These are phyloP conservation scores for Polyporus arcularius DNA, from an alignment of 768 basidiomycete genomes.

Conservation along the genomic window DNA sequence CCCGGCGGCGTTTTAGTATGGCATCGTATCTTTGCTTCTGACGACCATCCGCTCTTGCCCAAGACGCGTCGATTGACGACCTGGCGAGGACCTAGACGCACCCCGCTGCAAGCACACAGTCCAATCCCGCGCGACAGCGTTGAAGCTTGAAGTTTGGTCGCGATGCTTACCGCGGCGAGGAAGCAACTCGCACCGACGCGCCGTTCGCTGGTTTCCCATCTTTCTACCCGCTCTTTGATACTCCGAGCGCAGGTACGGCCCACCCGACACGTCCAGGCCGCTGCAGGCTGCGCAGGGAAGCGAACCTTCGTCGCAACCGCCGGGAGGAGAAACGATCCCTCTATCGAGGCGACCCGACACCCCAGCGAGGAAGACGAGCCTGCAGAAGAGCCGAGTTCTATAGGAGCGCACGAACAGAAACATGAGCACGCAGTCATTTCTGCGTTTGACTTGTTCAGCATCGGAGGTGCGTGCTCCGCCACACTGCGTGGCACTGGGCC, in stretches of 20 bases:
- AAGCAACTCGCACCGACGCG: constrained; percentile 11
- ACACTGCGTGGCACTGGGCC: background rate
- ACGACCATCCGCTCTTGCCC: too few species aligned
- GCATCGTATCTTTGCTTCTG: background rate
- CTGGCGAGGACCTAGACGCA: too few species aligned
- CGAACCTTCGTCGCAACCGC: constrained; percentile 1
- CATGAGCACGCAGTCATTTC: constrained; percentile 88
- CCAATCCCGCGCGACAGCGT: too few species aligned
- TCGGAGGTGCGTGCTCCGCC: constrained; percentile 62
- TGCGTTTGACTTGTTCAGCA: constrained; percentile 90
- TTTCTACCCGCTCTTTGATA: background rate
- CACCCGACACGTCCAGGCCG: background rate
- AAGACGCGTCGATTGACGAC: too few species aligned
- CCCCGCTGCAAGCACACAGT: too few species aligned
- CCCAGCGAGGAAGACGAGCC: constrained; percentile 15
- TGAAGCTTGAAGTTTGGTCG: too few species aligned
- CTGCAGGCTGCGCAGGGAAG: background rate
- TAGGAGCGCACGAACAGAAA: constrained; percentile 20
- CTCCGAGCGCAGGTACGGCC: background rate
- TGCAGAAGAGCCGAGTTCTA: constrained; percentile 14
- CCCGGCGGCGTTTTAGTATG: background rate
- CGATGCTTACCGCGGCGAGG: constrained; percentile 13
- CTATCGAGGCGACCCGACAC: background rate
- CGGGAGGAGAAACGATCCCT: background rate
- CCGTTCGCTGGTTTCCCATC: constrained; percentile 7